Percentiles rank a stretch among this genome's conserved stretches.
phyloP scores from a whole-genome alignment of 2,329 filamentous ascomycete genomes.

The Verticillium albo-atrum region DNA sequence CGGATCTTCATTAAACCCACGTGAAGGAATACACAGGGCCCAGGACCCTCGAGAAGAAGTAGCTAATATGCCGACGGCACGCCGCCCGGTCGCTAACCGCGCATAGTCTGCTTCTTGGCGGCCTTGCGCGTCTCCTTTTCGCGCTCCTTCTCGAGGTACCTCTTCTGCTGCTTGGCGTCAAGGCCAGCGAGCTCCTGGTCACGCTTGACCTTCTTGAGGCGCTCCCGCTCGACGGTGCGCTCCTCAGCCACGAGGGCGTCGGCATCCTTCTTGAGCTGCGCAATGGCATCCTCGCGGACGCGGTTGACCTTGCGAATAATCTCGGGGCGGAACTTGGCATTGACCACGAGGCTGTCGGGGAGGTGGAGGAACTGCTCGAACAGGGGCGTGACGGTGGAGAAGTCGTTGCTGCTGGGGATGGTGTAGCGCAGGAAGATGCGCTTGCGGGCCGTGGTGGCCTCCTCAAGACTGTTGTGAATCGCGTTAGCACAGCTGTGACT shows the following conservation, averaged over 20 bases:
- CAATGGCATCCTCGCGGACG: constrained; percentile 75
- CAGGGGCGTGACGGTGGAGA: constrained; percentile 64
- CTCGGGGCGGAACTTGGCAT: constrained; percentile 84
- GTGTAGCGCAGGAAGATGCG: constrained; percentile 77
- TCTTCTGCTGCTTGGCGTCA: constrained; percentile 80
- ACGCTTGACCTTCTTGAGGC: constrained; percentile 82
- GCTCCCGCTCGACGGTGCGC: constrained; percentile 65
- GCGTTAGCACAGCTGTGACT: neutral
- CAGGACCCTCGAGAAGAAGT: neutral
- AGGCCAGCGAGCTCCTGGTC: constrained; percentile 74
- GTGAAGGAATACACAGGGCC: neutral
- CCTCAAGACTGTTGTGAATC: constrained; percentile 62
- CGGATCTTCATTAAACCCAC: neutral
- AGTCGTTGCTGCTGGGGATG: constrained; percentile 59
- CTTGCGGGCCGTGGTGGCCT: constrained; percentile 73
- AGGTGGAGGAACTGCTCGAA: constrained; percentile 80
- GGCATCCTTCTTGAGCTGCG: constrained; percentile 71
- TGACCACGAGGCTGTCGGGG: constrained; percentile 72
- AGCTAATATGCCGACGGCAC: neutral
- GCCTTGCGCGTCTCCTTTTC: constrained; percentile 63
- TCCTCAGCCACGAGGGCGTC: constrained; percentile 82
- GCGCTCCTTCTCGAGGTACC: constrained; percentile 75
- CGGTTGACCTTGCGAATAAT: constrained; percentile 78
- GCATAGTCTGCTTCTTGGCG: constrained; percentile 50
- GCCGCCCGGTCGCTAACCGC: constrained; percentile 30